phyloP scores from a whole-genome alignment of 2,329 filamentous ascomycete species.

The Tolypocladium album region DNA sequence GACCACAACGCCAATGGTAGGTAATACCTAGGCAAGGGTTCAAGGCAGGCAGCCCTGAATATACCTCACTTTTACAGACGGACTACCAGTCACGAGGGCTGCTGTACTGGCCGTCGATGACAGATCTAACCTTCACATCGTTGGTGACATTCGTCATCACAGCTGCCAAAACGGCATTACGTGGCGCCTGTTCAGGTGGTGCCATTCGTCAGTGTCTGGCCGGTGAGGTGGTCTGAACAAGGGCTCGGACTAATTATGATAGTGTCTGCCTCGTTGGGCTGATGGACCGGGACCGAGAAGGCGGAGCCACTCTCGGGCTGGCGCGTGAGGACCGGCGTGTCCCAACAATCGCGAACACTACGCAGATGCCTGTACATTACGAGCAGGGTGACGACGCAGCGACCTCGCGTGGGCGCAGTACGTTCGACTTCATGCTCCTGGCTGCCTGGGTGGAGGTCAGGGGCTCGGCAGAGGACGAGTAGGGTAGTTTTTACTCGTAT shows the following conservation, averaged over 20 bases:
- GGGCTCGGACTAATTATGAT: background rate
- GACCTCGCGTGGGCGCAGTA: background rate
- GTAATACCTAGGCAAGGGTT: background rate
- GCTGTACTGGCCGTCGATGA: background rate
- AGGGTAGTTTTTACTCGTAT: background rate
- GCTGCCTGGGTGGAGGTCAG: background rate
- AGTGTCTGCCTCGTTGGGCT: background rate
- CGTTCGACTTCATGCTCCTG: background rate
- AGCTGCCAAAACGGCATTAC: background rate
- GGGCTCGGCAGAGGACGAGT: background rate
- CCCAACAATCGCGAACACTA: background rate
- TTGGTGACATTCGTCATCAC: background rate
- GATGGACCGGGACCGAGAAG: background rate
- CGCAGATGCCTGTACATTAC: background rate
- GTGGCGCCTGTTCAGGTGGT: background rate
- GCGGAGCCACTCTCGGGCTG: background rate
- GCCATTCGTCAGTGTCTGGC: background rate
- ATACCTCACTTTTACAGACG: background rate
- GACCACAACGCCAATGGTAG: background rate
- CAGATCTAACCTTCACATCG: background rate
- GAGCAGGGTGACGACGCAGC: background rate
- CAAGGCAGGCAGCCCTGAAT: background rate
- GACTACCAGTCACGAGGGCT: background rate
- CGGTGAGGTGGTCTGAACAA: background rate
- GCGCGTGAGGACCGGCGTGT: background rate